Evolutionary conservation across 768 basidiomycete genomes (phyloP), one percentile per base, ranked within the genome.

Genomic region (Hericium erinaceus): DNA sequence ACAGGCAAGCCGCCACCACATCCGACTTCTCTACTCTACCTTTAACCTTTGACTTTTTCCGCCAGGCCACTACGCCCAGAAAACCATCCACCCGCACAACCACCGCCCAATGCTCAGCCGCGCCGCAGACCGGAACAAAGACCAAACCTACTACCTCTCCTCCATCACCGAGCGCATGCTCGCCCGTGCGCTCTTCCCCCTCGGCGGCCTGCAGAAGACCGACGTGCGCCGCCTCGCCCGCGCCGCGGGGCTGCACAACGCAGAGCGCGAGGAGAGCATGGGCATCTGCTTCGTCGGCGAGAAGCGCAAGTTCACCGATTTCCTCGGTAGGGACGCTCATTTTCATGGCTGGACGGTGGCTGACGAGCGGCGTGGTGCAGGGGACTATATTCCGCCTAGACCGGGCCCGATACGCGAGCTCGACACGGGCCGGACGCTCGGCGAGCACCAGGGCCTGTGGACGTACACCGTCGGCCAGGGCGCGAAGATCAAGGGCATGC

Each of bases 251-350:
- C 70, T 98, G 18, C 84, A 85, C 3, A 93, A 86, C 2, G 89
- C 91, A 0, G 75, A 80, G 2, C 77, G 91, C 58, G 77, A 76
- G 16, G 95, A 98, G 66, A 93, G 90, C 69, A 93, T 95, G 83
- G 95, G 95, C 0, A 79, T 98, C 16, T 98, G 95, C 66, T 98
- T 98, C 61, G 84, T 98, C 1, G 95, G 94, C 4, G 82, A 94
- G 66, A 83, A 86, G 65, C 75, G 77, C 10, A 79, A 73, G 51
- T 95, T 95, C 62, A 74, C 77, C 26, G 71, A 80, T 9, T 98
- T 95, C 66, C 69, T 95, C 52, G 80, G 91, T 88, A 59, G 60
- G 80, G 70, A 22, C 54, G 39, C 26, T 26, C 24, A 13, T 41
- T 10, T 26, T 12, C 26, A 28, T 39, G 18, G 22, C 28, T 28